Evolutionary conservation across 495 filamentous ascomycete species (phyloP).

Genomic region (Aspergillus kassunensis): DNA sequence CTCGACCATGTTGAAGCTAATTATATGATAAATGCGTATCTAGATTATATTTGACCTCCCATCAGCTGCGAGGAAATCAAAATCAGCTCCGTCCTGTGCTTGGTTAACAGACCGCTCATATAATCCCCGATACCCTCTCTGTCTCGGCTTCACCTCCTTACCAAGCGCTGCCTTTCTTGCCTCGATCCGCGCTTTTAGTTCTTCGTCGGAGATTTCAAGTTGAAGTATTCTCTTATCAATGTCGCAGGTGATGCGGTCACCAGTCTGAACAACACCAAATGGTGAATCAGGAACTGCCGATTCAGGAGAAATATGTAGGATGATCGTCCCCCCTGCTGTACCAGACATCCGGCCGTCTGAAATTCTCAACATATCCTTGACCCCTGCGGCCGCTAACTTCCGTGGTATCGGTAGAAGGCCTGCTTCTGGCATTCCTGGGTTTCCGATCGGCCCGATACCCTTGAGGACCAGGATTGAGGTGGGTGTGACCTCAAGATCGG

Average conservation of each 20-base stretch:
- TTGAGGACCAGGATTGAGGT: slow-evolving; percentile 58
- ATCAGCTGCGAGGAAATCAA: slow-evolving; percentile 57
- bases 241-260: slow-evolving; percentile 55
- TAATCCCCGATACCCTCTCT: slow-evolving; percentile 59
- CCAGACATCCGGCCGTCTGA: slow-evolving; percentile 67
- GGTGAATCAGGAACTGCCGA: slow-evolving; percentile 52
- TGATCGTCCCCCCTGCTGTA: slow-evolving; percentile 65
- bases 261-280: slow-evolving; percentile 56
- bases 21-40: background rate
- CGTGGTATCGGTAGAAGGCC: slow-evolving; percentile 52
- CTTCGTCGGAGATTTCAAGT: slow-evolving; percentile 46
- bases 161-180: slow-evolving; percentile 26
- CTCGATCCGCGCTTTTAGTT: slow-evolving; percentile 38
- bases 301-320: slow-evolving; percentile 63
- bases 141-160: slow-evolving; percentile 28
- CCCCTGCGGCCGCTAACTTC: slow-evolving; percentile 54
- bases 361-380: slow-evolving; percentile 62
- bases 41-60: slow-evolving; percentile 6
- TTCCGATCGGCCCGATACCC: slow-evolving; percentile 59
- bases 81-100: slow-evolving; percentile 61
- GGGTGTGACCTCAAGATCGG: slow-evolving; percentile 45
- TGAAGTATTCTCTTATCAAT: slow-evolving; percentile 41
- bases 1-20: background rate
- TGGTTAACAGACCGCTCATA: slow-evolving; percentile 63
- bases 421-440: slow-evolving; percentile 67